Conservation (phyloP, 2,329 filamentous ascomycete species). For the Penicillium italicum region DNA sequence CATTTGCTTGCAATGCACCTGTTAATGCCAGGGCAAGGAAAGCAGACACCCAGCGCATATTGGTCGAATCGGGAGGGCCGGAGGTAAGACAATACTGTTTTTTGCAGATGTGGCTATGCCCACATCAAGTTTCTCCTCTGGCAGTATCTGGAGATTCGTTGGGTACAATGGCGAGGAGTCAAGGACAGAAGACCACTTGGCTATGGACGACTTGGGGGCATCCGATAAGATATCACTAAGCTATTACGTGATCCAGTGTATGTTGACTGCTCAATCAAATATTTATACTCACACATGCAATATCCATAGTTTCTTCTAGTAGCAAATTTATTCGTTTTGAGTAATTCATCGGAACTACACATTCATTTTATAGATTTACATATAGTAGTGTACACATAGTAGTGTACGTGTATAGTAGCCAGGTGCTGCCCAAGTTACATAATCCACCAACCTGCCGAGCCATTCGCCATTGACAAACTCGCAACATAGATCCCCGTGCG, state of each 20-base stretch:
- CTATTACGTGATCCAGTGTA: neutral
- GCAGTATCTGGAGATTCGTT: neutral
- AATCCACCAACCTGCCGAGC: neutral
- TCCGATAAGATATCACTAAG: constrained; percentile 9
- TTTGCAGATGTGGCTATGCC: neutral
- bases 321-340: no score
- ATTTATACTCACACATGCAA: neutral
- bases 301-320: neutral
- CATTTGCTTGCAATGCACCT: constrained; percentile 25
- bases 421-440: neutral
- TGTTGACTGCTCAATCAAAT: neutral
- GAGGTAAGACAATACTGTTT: neutral
- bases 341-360: no score
- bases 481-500: neutral
- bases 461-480: neutral
- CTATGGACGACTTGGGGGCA: neutral
- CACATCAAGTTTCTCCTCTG: neutral
- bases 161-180: neutral
- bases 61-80: constrained; percentile 4
- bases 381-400: neutral
- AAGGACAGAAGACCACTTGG: neutral
- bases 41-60: constrained; percentile 28
- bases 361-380: no score
- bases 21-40: constrained; percentile 28
- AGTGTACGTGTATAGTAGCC: neutral